These are phyloP conservation scores for Syzygium grande DNA, from an alignment of 345 rosid species.

Conservation along the genomic window DNA sequence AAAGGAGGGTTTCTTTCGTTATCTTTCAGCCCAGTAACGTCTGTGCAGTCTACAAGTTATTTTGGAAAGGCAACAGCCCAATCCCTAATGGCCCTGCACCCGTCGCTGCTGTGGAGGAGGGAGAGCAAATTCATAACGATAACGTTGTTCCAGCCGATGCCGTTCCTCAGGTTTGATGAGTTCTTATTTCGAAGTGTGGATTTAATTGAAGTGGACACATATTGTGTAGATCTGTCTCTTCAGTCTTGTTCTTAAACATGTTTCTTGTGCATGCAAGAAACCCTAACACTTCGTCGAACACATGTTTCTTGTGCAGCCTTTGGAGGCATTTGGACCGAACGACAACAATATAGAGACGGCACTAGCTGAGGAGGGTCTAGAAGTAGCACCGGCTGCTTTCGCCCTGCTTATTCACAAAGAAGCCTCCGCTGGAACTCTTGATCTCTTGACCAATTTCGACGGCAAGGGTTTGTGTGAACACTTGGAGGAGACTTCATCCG, in stretches of 20 bases:
- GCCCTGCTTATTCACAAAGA: background rate
- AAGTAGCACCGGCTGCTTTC: background rate
- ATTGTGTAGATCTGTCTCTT: background rate
- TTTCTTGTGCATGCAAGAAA: background rate
- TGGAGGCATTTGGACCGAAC: background rate
- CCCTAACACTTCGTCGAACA: background rate
- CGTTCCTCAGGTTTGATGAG: background rate
- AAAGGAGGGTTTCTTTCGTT: background rate
- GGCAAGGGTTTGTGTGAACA: background rate
- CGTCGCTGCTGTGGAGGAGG: background rate
- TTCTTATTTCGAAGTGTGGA: background rate
- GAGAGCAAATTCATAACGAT: background rate
- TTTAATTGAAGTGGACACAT: background rate
- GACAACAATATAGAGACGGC: background rate
- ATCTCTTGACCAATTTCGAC: background rate
- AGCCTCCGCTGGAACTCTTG: background rate
- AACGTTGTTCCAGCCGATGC: background rate
- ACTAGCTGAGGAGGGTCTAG: background rate
- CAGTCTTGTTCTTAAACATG: background rate
- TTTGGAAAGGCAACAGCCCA: background rate
- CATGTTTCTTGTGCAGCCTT: background rate
- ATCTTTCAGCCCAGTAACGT: background rate
- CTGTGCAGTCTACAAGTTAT: background rate
- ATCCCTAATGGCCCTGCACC: background rate
- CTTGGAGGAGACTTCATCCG: background rate